Base-by-base conservation (phyloP, 768 basidiomycete species). In the Hygrophorus pudorinus region DNA sequence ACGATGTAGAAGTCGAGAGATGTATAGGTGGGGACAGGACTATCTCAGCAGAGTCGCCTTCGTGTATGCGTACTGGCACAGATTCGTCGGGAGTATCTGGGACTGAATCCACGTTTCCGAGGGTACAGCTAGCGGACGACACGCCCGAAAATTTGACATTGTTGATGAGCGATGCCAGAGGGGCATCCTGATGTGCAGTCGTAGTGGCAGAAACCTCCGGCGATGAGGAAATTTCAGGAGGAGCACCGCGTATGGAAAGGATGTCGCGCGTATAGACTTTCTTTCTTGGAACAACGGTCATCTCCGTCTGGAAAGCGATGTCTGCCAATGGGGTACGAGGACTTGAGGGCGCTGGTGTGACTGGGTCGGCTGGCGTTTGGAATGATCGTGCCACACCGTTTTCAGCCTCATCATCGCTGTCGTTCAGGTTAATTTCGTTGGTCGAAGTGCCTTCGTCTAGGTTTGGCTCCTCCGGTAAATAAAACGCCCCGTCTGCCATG, bases 251-350 rank as follows among this genome's bases (percentile, higher is more conserved):
- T 7, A 24, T 24, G 7, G 24, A 24, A 24, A 24, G 24, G 24
- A 24, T 24, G 24, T 20, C 38, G 9, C 38, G 38, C 42, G 50
- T 59, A 41, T 53, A 59, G n/a, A 56, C 46, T 14, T 17, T 29
- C 27, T 42, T 42, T 16, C 59, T 63, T n/a, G 57, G 56, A 31
- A 66, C 49, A 4, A 67, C 67, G 3, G 65, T 65, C 7, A 48
- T 44, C 16, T 68, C 65, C 18, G 56, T 49, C 45, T 62, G 59
- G 2, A 62, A 45, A 18, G 59, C 46, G 28, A 70, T 53, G 43
- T 69, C 66, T 16, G 54, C 59, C 17, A 71, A 47, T 2, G 70
- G 70, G 2, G 67, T 66, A 27, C 69, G 63, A 30, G 60, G 59
- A 34, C 48, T 53, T 3, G 24, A 24, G 3, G 24, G 24, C 7